Evolutionary conservation across 2,329 filamentous ascomycete species (phyloP).

Genomic region (Lasiodiplodia gonubiensis): DNA sequence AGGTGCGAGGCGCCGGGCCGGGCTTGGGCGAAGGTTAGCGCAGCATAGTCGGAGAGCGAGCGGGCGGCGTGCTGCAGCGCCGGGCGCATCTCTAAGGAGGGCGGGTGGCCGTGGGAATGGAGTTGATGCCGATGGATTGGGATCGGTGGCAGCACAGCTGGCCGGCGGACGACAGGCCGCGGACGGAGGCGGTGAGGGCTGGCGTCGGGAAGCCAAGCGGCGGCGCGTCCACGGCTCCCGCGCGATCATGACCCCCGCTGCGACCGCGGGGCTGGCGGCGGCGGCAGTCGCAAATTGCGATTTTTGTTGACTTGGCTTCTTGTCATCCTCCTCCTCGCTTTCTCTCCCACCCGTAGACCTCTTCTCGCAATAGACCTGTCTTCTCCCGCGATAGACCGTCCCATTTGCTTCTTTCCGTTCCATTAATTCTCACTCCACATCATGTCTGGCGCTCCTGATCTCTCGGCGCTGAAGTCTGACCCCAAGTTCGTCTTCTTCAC

Average conservation of each 20-base stretch:
- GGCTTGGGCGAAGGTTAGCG: slow-evolving; percentile 25
- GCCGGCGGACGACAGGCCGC: neutral
- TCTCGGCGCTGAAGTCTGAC: slow-evolving; percentile 59
- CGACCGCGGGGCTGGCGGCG: slow-evolving; percentile 6
- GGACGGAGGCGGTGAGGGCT: slow-evolving; percentile 9
- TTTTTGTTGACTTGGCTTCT: slow-evolving; percentile 15
- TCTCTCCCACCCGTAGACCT: neutral
- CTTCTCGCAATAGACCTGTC: neutral
- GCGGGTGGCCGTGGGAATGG: neutral
- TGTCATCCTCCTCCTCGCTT: neutral
- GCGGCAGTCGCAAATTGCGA: slow-evolving; percentile 3
- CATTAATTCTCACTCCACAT: slow-evolving; percentile 27
- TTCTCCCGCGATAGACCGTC: neutral
- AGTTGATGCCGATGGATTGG: neutral
- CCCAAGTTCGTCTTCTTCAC: slow-evolving; percentile 98
- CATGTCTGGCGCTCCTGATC: slow-evolving; percentile 41
- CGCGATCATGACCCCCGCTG: neutral
- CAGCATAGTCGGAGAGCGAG: slow-evolving; percentile 36
- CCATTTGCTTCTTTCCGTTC: slow-evolving; percentile 1
- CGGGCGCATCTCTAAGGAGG: slow-evolving; percentile 41
- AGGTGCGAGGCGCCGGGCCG: neutral
- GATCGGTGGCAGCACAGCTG: neutral
- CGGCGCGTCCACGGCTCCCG: neutral
- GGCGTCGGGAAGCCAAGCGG: neutral
- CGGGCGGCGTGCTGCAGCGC: slow-evolving; percentile 50